These are phyloP conservation scores for Gracilaria gracilis DNA, from an alignment of 23 red algal genomes.

Conservation along the genomic window DNA sequence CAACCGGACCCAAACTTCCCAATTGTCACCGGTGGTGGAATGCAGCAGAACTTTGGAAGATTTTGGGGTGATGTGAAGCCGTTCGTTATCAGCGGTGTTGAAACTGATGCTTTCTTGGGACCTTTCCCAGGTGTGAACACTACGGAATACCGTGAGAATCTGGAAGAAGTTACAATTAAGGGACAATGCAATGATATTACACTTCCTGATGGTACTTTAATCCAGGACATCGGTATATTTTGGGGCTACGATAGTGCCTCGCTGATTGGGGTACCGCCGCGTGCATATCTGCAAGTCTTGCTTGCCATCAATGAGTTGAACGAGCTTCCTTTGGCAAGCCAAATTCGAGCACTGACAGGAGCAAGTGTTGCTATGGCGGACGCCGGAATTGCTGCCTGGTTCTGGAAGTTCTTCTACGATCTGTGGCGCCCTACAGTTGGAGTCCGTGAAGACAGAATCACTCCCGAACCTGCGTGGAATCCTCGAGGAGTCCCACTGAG, in stretches of 20 bases:
- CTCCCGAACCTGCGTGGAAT: not conserved
- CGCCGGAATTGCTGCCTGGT: constrained; percentile 43
- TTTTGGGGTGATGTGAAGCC: constrained; percentile 29
- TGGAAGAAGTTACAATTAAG: not conserved
- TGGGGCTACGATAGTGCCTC: constrained; percentile 26
- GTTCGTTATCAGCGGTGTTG: constrained; percentile 1
- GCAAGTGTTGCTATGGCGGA: constrained; percentile 32
- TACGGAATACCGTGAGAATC: not conserved
- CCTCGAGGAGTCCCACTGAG: constrained; percentile 20
- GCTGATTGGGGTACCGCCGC: constrained; percentile 27
- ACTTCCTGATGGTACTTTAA: not conserved
- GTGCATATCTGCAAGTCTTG: constrained; percentile 20
- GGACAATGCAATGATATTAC: constrained; percentile 31
- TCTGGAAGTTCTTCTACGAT: constrained; percentile 48
- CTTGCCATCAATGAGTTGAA: not conserved
- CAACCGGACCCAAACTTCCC: constrained; percentile 48
- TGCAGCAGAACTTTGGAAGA: constrained; percentile 34
- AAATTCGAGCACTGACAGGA: constrained; percentile 8
- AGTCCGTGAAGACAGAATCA: not conserved
- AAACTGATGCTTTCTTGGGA: constrained; percentile 4
- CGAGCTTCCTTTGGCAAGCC: not conserved
- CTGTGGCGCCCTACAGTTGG: constrained; percentile 30
- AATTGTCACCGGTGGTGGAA: not conserved
- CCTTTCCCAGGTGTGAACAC: not conserved
- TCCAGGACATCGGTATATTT: constrained; percentile 42